Conservation (phyloP, 257 asterid species). For the Fraxinus cuspidata region DNA sequence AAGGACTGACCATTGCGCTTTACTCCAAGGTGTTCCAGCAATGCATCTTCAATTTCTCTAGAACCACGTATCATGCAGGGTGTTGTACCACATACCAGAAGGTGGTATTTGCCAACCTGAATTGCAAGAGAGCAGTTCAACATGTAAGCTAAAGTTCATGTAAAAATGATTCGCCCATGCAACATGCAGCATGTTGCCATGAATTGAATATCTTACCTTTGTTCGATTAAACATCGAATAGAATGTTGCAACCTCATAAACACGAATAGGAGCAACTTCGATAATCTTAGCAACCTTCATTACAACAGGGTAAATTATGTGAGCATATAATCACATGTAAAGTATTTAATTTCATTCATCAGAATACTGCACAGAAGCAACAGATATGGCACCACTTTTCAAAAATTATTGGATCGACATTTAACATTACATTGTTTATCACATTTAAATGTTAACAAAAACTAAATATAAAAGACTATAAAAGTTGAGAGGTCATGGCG, state of each 20-base stretch:
- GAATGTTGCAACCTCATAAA: constrained; percentile 96
- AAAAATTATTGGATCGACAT: constrained; percentile 5
- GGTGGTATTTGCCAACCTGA: constrained; percentile 97
- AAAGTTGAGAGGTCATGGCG: neutral
- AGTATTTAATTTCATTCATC: constrained; percentile 3
- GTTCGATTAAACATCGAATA: constrained; percentile 95
- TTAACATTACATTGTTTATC: neutral
- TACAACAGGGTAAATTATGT: constrained; percentile 14
- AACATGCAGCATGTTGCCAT: constrained; percentile 3
- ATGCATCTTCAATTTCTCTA: constrained; percentile 82
- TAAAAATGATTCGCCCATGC: constrained; percentile 2
- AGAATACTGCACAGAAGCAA: constrained; percentile 20
- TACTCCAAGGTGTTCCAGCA: constrained; percentile 89
- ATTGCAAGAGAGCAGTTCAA: constrained; percentile 26
- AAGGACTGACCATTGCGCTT: constrained; percentile 81
- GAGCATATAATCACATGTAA: constrained; percentile 6
- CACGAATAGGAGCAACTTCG: constrained; percentile 98
- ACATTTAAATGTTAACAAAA: neutral
- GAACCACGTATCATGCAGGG: constrained; percentile 99
- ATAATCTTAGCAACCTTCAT: constrained; percentile 83
- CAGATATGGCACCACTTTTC: constrained; percentile 11
- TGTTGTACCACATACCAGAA: constrained; percentile 97
- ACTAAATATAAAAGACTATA: constrained; percentile 5
- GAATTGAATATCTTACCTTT: constrained; percentile 56
- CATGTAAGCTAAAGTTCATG: constrained; percentile 12